Percentiles rank a stretch among this genome's conserved stretches.
These are phyloP conservation scores for Phytophthora brassicae DNA, from an alignment of 352 stramenopile species.

Conservation along the genomic window DNA sequence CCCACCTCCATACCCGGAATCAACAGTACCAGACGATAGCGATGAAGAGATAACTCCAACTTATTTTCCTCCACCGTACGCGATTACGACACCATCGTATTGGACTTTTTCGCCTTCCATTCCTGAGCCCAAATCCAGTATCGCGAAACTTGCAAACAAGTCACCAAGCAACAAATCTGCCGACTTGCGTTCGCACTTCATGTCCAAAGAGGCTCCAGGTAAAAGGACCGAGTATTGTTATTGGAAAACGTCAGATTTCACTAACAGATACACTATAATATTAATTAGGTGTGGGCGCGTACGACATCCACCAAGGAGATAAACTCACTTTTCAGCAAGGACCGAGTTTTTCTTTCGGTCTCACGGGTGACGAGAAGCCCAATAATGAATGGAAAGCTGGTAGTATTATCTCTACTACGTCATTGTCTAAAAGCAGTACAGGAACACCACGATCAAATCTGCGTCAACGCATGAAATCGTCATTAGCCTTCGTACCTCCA, in stretches of 20 bases:
- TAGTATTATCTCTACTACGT: not conserved
- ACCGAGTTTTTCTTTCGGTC: conserved; percentile 41
- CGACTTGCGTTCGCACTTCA: conserved; percentile 20
- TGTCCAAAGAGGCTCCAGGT: conserved; percentile 22
- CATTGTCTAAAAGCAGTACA: not conserved
- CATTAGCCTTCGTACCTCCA: conserved; percentile 22
- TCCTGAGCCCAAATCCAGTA: conserved; percentile 25
- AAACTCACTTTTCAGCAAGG: conserved; percentile 45
- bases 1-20: conserved; percentile 47
- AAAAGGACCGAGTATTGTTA: no score
- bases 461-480: conserved; percentile 28
- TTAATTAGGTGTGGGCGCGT: conserved; percentile 45
- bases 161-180: conserved; percentile 15
- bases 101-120: conserved; percentile 33
- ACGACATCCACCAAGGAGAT: conserved; percentile 51
- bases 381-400: not conserved
- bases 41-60: conserved; percentile 2
- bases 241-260: no score
- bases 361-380: not conserved
- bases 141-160: conserved; percentile 23
- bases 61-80: conserved; percentile 41
- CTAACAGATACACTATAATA: not conserved
- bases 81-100: conserved; percentile 31
- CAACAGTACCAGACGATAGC: conserved; percentile 17
- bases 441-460: conserved; percentile 1